These are phyloP conservation scores for Lactarius trivialis DNA, from an alignment of 768 basidiomycete genomes.

Conservation along the genomic window DNA sequence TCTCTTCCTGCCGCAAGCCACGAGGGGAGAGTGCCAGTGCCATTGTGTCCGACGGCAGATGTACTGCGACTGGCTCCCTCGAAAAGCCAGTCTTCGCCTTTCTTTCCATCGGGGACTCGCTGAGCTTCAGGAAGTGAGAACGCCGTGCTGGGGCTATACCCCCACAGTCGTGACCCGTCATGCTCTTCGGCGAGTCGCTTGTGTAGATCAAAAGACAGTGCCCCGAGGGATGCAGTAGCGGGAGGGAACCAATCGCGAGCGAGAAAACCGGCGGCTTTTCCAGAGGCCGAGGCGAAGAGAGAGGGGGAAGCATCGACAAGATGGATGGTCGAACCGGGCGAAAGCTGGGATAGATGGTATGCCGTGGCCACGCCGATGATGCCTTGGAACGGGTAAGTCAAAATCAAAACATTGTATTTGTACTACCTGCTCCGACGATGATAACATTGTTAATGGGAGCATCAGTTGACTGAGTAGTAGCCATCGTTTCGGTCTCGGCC, in stretches of 20 bases:
- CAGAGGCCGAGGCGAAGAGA: conserved; percentile 34
- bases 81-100: conserved; percentile 29
- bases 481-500: background rate
- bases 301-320: conserved; percentile 36
- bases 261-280: conserved; percentile 36
- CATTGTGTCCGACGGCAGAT: conserved; percentile 7
- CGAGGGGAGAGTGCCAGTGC: background rate
- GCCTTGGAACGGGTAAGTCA: conserved; percentile 19
- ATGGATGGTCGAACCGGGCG: conserved; percentile 31
- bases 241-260: conserved; percentile 32
- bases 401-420: background rate
- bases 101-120: background rate
- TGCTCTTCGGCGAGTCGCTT: conserved; percentile 33
- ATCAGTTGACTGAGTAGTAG: background rate
- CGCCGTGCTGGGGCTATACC: conserved; percentile 32
- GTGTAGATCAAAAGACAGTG: conserved; percentile 29
- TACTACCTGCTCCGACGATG: conserved; percentile 36
- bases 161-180: conserved; percentile 35
- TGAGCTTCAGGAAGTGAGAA: conserved; percentile 25
- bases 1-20: conserved; percentile 11
- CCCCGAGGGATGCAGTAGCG: conserved; percentile 19
- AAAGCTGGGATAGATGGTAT: conserved; percentile 33
- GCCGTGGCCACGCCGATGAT: conserved; percentile 43
- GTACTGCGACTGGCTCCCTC: conserved; percentile 25
- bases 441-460: conserved; percentile 27